A percentile compares a stretch with the other conserved stretches of the same genome.
Conservation (phyloP, 345 rosid genomes). For the Psidium friedrichsthalianum region DNA sequence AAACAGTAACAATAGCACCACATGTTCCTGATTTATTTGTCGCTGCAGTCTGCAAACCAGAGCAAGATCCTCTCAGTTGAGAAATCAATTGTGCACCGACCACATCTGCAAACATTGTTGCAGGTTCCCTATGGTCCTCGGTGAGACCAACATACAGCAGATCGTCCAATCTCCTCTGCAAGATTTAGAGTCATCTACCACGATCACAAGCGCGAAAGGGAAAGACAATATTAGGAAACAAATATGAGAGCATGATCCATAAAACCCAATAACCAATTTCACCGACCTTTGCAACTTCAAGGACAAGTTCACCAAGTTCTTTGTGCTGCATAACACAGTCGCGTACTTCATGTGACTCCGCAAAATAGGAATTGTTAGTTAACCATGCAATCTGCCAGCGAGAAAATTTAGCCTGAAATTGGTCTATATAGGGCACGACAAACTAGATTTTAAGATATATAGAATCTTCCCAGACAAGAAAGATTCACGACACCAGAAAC, state of each 20-base stretch:
- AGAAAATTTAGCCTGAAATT: not conserved
- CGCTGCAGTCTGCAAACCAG: slow-evolving; percentile 7
- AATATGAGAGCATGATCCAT: not conserved
- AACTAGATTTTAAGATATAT: not conserved
- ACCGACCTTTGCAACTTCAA: slow-evolving; percentile 82
- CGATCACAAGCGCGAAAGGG: slow-evolving; percentile 17
- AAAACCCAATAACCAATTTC: slow-evolving; percentile 1
- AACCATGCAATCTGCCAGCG: slow-evolving; percentile 72
- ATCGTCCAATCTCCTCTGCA: slow-evolving; percentile 90
- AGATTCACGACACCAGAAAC: not conserved
- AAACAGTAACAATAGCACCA: not conserved
- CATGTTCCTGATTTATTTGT: slow-evolving; percentile 26
- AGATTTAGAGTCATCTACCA: slow-evolving; percentile 34
- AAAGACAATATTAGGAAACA: slow-evolving; percentile 11
- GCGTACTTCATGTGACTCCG: slow-evolving; percentile 73
- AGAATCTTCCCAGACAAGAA: not conserved
- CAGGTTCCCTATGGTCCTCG: slow-evolving; percentile 86
- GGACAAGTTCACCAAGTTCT: slow-evolving; percentile 65
- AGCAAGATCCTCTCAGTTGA: slow-evolving; percentile 31
- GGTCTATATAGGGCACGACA: not conserved
- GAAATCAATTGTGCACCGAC: slow-evolving; percentile 91
- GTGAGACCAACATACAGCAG: slow-evolving; percentile 94
- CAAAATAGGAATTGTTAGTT: slow-evolving; percentile 75
- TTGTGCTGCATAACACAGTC: slow-evolving; percentile 67
- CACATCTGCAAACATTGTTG: slow-evolving; percentile 82